A percentile compares a stretch with the other conserved stretches of the same genome.
phyloP scores from a whole-genome alignment of 164 flowering plant species.

The Vitis rotundifolia region DNA sequence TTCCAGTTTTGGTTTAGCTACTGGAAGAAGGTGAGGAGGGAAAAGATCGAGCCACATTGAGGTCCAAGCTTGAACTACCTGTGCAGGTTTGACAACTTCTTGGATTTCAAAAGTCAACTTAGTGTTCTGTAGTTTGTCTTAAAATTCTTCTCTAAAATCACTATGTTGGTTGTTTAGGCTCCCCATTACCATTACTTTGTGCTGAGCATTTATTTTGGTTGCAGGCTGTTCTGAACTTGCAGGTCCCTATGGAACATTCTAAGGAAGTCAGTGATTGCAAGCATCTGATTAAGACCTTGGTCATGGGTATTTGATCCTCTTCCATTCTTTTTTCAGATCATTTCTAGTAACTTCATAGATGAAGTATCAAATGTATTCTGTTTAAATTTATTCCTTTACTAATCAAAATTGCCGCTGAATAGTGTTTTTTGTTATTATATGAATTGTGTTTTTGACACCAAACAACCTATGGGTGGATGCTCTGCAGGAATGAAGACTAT shows the following conservation, averaged over 20 bases:
- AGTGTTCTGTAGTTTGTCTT: background rate
- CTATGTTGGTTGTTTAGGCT: background rate
- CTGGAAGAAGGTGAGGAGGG: slow-evolving; percentile 86
- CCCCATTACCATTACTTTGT: background rate
- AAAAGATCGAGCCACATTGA: slow-evolving; percentile 61
- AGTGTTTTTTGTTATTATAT: slow-evolving; percentile 2
- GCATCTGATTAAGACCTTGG: slow-evolving; percentile 92
- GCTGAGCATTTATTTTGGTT: slow-evolving; percentile 19
- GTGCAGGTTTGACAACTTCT: slow-evolving; percentile 60
- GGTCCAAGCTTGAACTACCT: slow-evolving; percentile 90
- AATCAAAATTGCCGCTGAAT: background rate
- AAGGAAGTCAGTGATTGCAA: slow-evolving; percentile 97
- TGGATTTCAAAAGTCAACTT: background rate
- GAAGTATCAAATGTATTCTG: background rate
- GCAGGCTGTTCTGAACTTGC: slow-evolving; percentile 96
- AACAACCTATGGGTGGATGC: slow-evolving; percentile 4
- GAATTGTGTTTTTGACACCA: background rate
- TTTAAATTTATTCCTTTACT: background rate
- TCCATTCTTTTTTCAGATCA: background rate
- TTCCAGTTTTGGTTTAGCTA: slow-evolving; percentile 40
- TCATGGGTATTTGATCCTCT: slow-evolving; percentile 69
- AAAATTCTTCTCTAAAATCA: background rate
- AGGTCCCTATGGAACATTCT: slow-evolving; percentile 83
- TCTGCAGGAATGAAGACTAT: slow-evolving; percentile 96
- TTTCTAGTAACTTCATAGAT: background rate